These are phyloP conservation scores for Zasmidium citrigriseum DNA, from an alignment of 2,329 filamentous ascomycete genomes.

Conservation along the genomic window DNA sequence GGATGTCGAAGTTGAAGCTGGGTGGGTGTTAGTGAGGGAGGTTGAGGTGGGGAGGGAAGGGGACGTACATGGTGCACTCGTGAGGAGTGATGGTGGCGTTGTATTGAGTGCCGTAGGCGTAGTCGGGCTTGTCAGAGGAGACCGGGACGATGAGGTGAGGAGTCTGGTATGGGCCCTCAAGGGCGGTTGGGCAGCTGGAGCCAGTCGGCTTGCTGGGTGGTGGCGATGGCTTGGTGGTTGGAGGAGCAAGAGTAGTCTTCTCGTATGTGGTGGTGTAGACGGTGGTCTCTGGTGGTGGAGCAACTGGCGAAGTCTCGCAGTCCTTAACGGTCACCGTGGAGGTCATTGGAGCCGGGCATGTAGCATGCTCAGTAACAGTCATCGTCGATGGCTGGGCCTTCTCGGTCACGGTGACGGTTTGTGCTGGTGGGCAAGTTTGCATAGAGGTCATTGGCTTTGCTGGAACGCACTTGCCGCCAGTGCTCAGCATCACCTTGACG, in stretches of 20 bases:
- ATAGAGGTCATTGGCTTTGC: neutral
- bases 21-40: neutral
- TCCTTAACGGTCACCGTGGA: too few species aligned
- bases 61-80: conserved; percentile 1
- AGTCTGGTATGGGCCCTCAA: conserved; percentile 42
- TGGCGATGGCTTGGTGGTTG: neutral
- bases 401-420: neutral
- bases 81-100: conserved; percentile 54
- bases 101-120: conserved; percentile 55
- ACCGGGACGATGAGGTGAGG: conserved; percentile 66
- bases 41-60: too few species aligned
- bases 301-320: neutral
- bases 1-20: conserved; percentile 6
- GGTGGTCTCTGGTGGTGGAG: conserved; percentile 1
- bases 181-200: conserved; percentile 28
- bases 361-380: neutral
- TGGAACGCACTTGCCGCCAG: conserved; percentile 22
- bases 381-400: neutral
- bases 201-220: neutral
- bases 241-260: neutral
- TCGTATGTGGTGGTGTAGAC: neutral
- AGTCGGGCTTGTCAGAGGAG: conserved; percentile 55
- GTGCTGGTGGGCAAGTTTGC: neutral
- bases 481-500: conserved; percentile 19
- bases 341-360: neutral